Percentiles rank a stretch among this genome's conserved stretches.
Conservation (phyloP, 257 asterid species). For the Asclepias syriaca region DNA sequence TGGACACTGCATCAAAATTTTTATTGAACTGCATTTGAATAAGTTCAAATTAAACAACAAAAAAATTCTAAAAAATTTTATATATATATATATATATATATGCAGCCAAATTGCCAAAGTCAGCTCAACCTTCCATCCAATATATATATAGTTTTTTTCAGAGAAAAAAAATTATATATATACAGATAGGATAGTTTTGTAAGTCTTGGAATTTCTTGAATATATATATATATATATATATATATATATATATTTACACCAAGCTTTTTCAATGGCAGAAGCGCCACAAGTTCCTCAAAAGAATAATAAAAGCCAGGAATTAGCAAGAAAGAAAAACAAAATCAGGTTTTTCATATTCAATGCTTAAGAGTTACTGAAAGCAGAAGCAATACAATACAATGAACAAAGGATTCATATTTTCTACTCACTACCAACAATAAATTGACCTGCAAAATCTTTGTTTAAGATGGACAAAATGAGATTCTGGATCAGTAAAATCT, state of each 20-base stretch:
- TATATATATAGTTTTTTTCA: too few species aligned
- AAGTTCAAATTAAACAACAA: too few species aligned
- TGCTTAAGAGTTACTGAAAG: not conserved
- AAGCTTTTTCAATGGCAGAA: not conserved
- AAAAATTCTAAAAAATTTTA: too few species aligned
- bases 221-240: not conserved
- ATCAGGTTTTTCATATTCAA: not conserved
- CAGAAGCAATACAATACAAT: not conserved
- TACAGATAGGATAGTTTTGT: too few species aligned
- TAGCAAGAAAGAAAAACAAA: too few species aligned
- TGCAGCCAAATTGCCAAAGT: too few species aligned
- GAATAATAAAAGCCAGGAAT: not conserved
- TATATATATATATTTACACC: not conserved
- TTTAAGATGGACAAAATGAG: not conserved
- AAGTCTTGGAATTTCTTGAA: not conserved
- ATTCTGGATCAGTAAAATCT: not conserved
- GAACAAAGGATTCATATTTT: not conserved
- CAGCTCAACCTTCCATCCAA: too few species aligned
- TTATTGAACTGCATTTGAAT: too few species aligned
- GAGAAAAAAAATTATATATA: too few species aligned
- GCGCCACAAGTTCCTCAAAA: not conserved
- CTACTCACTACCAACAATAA: not conserved
- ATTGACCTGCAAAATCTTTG: not conserved
- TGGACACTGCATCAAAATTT: too few species aligned
- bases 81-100: too few species aligned